These are phyloP conservation scores for Actinomucor elegans DNA, from an alignment of 371 early-diverging fungal genomes.

Conservation along the genomic window DNA sequence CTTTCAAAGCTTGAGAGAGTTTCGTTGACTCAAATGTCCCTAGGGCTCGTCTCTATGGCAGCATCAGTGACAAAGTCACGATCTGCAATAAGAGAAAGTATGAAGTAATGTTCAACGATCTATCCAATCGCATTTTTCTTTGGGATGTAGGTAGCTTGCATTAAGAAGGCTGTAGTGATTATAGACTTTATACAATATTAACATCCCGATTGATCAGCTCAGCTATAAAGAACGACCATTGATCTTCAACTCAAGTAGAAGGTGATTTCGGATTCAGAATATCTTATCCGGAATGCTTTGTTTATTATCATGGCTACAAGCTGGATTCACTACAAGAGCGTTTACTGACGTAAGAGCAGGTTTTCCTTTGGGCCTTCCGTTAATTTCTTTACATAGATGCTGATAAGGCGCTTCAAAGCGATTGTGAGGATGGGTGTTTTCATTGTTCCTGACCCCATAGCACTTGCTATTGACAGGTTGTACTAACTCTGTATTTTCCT, in stretches of 20 bases:
- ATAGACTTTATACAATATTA: not conserved
- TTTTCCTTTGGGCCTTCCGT: too few relatives aligned
- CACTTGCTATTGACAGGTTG: too few relatives aligned
- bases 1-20: not conserved
- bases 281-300: not conserved
- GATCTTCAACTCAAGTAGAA: not conserved
- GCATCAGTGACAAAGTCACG: not conserved
- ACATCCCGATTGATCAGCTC: not conserved
- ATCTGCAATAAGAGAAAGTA: not conserved
- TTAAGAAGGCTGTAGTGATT: not conserved
- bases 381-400: too few relatives aligned
- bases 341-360: too few relatives aligned
- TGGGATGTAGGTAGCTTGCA: not conserved
- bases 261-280: not conserved
- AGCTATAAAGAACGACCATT: not conserved
- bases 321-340: too few relatives aligned
- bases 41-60: not conserved
- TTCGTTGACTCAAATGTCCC: not conserved
- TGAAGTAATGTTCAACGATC: not conserved
- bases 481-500: too few relatives aligned
- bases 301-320: not conserved
- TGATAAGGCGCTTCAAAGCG: too few relatives aligned
- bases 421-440: too few relatives aligned
- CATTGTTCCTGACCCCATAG: too few relatives aligned
- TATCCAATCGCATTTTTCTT: not conserved